Evolutionary conservation across 345 rosid genomes (phyloP), one percentile per base, ranked within the genome.

Genomic region (Aurinia saxatilis): DNA sequence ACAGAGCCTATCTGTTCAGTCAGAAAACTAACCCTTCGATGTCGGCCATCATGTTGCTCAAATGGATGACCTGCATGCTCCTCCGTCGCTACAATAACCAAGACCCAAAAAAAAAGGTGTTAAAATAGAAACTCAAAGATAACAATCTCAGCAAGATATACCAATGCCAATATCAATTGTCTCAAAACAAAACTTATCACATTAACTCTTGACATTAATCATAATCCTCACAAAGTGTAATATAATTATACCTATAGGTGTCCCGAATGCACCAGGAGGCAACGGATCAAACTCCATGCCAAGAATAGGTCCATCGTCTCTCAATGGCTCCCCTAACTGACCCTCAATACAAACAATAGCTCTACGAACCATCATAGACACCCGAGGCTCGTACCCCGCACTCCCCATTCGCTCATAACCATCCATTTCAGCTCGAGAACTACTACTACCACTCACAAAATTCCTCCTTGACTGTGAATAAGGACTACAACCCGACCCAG

Each of bases 201-300:
- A 27, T 1, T 6, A 27, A 27, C 6, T 4, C 6, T 27, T 5
- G 1, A 5, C 31, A 27, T 5, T 27, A 27, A 27, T 0, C 5
- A 27, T 1, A 6, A 5, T 6, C n/a, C n/a, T n/a, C 6, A 27
- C 6, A 27, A 27, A 4, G 31, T 21, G 63, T 31, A 15, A 53
- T 47, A 52, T 80, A n/a, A 45, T 4, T 37, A 45, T 83, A 95
- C 99, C 95, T 68, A 88, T 76, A 40, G 92, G 95, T 13, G 82
- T 77, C 5, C 96, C 96, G 25, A 95, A 95, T 0, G 99, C 96
- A 77, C 85, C 98, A 40, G 98, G 97, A 40, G 99, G 99, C 78
- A 95, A 77, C 0, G 90, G 80, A 83, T 95, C 99, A 73, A 95
- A 95, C 78, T 90, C 95, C 90, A 95, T 79, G 3, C 99, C 99